Percentiles rank a stretch among this genome's conserved stretches.
phyloP scores from a whole-genome alignment of 352 stramenopile genomes.

The Pythium periplocum region DNA sequence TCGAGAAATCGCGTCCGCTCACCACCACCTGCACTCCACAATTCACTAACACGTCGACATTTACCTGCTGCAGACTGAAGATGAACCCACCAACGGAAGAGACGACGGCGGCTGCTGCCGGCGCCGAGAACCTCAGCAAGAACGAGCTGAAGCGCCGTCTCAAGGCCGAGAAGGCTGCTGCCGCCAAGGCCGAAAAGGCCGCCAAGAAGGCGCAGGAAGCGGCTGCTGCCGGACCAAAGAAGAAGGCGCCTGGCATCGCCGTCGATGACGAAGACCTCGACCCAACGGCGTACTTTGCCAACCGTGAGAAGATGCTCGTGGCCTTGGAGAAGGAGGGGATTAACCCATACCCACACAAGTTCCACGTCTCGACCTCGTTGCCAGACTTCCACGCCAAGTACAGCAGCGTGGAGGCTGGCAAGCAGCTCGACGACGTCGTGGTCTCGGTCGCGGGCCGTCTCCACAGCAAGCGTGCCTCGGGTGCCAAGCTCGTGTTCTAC shows the following conservation, averaged over 20 bases:
- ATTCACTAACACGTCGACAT: no score
- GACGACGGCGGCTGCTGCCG: slow-evolving; percentile 12
- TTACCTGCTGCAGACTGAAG: no score
- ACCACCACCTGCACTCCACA: no score
- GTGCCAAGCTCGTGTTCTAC: slow-evolving; percentile 98
- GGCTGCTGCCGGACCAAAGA: slow-evolving; percentile 59
- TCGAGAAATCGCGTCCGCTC: no score
- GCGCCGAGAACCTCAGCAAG: slow-evolving; percentile 85
- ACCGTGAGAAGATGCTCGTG: slow-evolving; percentile 87
- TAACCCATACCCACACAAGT: slow-evolving; percentile 99
- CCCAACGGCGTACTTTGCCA: slow-evolving; percentile 97
- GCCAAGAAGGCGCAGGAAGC: slow-evolving; percentile 66
- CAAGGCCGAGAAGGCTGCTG: slow-evolving; percentile 93
- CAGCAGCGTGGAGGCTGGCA: slow-evolving; percentile 69
- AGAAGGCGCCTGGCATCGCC: slow-evolving; percentile 28
- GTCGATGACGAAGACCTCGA: slow-evolving; percentile 94
- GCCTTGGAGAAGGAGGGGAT: slow-evolving; percentile 89
- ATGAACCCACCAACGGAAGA: slow-evolving; percentile 12
- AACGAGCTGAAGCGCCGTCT: slow-evolving; percentile 98
- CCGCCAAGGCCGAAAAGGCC: slow-evolving; percentile 93
- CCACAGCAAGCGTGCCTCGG: slow-evolving; percentile 93
- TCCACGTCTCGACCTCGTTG: slow-evolving; percentile 91
- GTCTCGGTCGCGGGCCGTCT: slow-evolving; percentile 95
- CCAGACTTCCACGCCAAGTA: slow-evolving; percentile 94
- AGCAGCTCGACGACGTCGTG: slow-evolving; percentile 64